phyloP scores from a whole-genome alignment of 2,329 filamentous ascomycete genomes.

The Monosporascus cannonballus region DNA sequence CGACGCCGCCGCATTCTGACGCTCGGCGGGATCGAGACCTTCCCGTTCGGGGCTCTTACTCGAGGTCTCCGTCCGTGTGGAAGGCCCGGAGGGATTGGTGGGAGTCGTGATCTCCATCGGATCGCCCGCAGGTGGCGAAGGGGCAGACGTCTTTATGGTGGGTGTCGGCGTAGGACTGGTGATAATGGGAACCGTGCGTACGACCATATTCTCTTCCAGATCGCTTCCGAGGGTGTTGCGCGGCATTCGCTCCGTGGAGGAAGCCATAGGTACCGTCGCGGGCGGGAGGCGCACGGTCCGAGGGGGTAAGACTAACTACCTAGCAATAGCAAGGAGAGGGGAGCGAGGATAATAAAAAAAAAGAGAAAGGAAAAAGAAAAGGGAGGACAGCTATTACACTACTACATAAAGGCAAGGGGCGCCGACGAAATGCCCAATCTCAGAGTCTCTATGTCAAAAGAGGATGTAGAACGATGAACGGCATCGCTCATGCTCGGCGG shows the following conservation, averaged over 20 bases:
- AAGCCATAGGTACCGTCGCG: conserved; percentile 43
- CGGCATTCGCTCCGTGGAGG: conserved; percentile 45
- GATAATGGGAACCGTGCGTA: conserved; percentile 50
- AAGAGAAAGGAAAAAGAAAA: neutral
- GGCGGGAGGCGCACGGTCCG: conserved; percentile 2
- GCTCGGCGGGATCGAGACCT: conserved; percentile 30
- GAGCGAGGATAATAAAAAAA: neutral
- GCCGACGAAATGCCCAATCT: conserved; percentile 9
- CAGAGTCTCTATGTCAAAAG: conserved; percentile 8
- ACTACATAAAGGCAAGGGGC: conserved; percentile 6
- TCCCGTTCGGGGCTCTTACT: conserved; percentile 39
- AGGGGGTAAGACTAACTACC: neutral
- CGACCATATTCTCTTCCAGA: conserved; percentile 40
- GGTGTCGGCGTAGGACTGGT: conserved; percentile 36
- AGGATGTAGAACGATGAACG: conserved; percentile 15
- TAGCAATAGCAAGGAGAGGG: neutral
- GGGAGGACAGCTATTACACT: neutral
- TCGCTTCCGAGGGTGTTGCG: conserved; percentile 35
- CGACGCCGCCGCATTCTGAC: conserved; percentile 30
- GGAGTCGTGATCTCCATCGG: conserved; percentile 58
- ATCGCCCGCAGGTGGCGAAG: conserved; percentile 42
- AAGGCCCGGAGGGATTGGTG: conserved; percentile 35
- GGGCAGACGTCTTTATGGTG: conserved; percentile 53
- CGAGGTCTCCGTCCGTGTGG: conserved; percentile 26
- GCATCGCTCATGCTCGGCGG: conserved; percentile 16